Evolutionary conservation across 2,329 filamentous ascomycete species (phyloP).

Genomic region (Zymoseptoria passerinii): DNA sequence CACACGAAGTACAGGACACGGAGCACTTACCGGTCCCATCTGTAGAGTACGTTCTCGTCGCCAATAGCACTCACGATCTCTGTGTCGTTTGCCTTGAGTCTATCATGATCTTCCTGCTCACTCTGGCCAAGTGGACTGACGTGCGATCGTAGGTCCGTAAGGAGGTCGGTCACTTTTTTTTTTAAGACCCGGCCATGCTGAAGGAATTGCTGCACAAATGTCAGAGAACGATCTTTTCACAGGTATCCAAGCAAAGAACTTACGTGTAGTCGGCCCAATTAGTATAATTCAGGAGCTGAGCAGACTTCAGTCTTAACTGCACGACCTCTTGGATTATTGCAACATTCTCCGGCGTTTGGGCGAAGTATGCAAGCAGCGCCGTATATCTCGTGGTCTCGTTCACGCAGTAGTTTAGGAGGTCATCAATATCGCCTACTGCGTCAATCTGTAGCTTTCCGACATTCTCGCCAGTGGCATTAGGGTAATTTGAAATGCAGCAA

Average conservation of each 20-base stretch:
- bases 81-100: not conserved
- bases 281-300: not conserved
- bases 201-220: not conserved
- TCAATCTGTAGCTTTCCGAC: slow-evolving; percentile 54
- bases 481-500: no score
- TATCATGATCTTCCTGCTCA: not conserved
- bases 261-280: not conserved
- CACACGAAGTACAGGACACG: not conserved
- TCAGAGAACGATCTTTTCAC: no score
- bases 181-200: slow-evolving; percentile 1
- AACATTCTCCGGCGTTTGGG: not conserved
- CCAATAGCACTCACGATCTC: not conserved
- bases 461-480: slow-evolving; percentile 63
- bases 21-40: not conserved
- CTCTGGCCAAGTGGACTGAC: not conserved
- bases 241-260: not conserved
- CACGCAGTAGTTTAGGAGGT: not conserved
- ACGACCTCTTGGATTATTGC: not conserved
- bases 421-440: not conserved
- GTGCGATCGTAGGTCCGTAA: not conserved
- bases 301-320: not conserved
- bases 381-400: not conserved
- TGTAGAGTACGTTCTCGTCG: not conserved
- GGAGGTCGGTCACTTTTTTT: slow-evolving; percentile 1
- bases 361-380: not conserved